Evolutionary conservation across 495 filamentous ascomycete genomes (phyloP).

Genomic region (Tetracladium marchalianum): DNA sequence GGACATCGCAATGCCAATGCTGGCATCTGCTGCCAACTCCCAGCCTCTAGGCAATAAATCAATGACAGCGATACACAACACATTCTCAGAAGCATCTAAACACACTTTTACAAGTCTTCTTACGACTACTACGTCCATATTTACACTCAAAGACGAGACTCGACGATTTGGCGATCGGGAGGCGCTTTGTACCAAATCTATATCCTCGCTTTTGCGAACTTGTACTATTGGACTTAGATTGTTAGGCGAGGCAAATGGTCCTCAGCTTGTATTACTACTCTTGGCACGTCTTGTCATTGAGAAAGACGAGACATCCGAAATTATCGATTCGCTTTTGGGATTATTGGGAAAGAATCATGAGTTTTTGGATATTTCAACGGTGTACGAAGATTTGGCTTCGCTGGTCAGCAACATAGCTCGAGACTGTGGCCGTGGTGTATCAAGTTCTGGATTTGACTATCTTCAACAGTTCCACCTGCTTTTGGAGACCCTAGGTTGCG

Average conservation of each 20-base stretch:
- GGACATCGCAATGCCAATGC: slow-evolving; percentile 21
- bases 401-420: slow-evolving; percentile 27
- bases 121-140: slow-evolving; percentile 26
- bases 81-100: slow-evolving; percentile 17
- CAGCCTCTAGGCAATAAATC: slow-evolving; percentile 6
- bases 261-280: slow-evolving; percentile 1
- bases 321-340: not conserved
- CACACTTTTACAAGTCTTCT: slow-evolving; percentile 26
- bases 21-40: slow-evolving; percentile 14
- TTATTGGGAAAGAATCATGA: not conserved
- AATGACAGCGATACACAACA: slow-evolving; percentile 1
- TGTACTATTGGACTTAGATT: not conserved
- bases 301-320: not conserved
- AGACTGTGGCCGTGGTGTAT: slow-evolving; percentile 24
- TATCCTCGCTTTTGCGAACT: not conserved
- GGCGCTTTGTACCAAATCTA: too few relatives aligned
- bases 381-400: slow-evolving; percentile 17
- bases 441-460: slow-evolving; percentile 23
- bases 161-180: too few relatives aligned
- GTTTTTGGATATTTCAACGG: not conserved
- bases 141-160: slow-evolving; percentile 20
- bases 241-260: not conserved
- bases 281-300: slow-evolving; percentile 5
- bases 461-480: slow-evolving; percentile 22
- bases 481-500: not conserved